Base-by-base conservation (phyloP, 371 early-diverging fungal species). In the Sporodiniella umbellata region DNA sequence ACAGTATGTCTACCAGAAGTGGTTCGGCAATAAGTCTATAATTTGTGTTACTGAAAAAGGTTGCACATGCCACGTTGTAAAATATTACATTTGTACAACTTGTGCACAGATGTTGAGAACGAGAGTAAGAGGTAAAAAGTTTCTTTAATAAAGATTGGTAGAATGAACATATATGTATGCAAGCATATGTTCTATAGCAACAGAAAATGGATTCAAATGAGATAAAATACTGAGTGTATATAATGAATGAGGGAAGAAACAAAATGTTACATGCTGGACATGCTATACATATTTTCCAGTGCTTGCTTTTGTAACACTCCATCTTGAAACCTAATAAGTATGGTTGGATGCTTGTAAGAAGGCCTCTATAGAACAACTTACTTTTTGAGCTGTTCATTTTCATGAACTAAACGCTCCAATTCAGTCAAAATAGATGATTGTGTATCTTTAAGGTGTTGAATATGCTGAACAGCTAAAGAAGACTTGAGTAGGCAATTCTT, bases 371-470 rank as follows among this genome's bases (percentile, higher is more conserved):
- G n/a, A n/a, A n/a, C n/a, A 40, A 58, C 70, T 51, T 64, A 62
- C 66, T 66, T 68, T 56, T 62, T 61, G 42, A 65, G 60, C 30
- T 64, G 68, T 35, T 66, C 69, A 51, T 70, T 75, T 42, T 70
- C 68, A 50, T 60, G 58, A 22, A 61, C 60, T 30, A 67, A 46
- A 44, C 62, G 60, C 33, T 67, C 71, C 33, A 71, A 49, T 58
- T 66, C 68, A 31, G 58, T 57, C 23, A 66, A 43, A 25, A 71
- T 63, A 33, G 69, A 58, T 38, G 50, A 51, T 52, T 63, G 65
- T 28, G 58, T 70, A 30, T 59, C 56, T 44, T 68, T 67, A 21
- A 66, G 53, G 42, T 66, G 75, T 46, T 68, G 66, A 21, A 67
- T 67, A 48, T 67, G 68, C 53, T 67, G 68, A 14, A 67, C 68